Conservation (phyloP, 345 rosid species). For the Cochlearia excelsa region DNA sequence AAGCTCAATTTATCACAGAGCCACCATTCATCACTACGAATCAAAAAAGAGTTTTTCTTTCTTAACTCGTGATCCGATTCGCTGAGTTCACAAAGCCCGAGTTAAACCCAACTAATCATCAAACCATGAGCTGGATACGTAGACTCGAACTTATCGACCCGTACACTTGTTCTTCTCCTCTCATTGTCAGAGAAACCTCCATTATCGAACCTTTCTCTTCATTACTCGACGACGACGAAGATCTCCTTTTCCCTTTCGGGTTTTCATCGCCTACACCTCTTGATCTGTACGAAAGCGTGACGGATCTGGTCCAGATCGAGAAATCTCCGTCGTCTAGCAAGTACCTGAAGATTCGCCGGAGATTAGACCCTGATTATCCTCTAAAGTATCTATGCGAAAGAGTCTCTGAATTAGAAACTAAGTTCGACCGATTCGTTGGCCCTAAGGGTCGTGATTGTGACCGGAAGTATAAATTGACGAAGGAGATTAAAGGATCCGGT, state of each 20-base stretch:
- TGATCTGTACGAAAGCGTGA: slow-evolving; percentile 44
- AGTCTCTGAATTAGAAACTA: slow-evolving; percentile 63
- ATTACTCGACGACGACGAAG: slow-evolving; percentile 26
- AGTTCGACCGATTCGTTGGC: slow-evolving; percentile 49
- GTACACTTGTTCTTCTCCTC: slow-evolving; percentile 30
- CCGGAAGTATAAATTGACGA: slow-evolving; percentile 74
- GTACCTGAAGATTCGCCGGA: slow-evolving; percentile 49
- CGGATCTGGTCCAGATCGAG: slow-evolving; percentile 62
- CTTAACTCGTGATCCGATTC: slow-evolving; percentile 28
- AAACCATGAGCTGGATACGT: slow-evolving; percentile 35
- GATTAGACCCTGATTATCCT: slow-evolving; percentile 38
- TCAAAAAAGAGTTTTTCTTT: background rate
- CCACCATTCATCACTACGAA: slow-evolving; percentile 8
- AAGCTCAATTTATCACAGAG: background rate
- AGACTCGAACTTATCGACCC: slow-evolving; percentile 32
- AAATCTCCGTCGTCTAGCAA: slow-evolving; percentile 44
- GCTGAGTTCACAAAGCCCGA: slow-evolving; percentile 25
- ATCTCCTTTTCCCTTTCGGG: slow-evolving; percentile 40
- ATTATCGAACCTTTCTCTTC: slow-evolving; percentile 25
- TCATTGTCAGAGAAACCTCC: slow-evolving; percentile 30
- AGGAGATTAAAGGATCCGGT: slow-evolving; percentile 66
- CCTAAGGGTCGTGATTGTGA: slow-evolving; percentile 40
- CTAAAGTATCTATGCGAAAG: slow-evolving; percentile 56
- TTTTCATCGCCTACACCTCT: slow-evolving; percentile 41
- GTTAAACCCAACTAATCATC: slow-evolving; percentile 23